A percentile compares a stretch with the other conserved stretches of the same genome.
These are phyloP conservation scores for Suhomyces yuchorum DNA, from an alignment of 1,139 yeast species.

Conservation along the genomic window DNA sequence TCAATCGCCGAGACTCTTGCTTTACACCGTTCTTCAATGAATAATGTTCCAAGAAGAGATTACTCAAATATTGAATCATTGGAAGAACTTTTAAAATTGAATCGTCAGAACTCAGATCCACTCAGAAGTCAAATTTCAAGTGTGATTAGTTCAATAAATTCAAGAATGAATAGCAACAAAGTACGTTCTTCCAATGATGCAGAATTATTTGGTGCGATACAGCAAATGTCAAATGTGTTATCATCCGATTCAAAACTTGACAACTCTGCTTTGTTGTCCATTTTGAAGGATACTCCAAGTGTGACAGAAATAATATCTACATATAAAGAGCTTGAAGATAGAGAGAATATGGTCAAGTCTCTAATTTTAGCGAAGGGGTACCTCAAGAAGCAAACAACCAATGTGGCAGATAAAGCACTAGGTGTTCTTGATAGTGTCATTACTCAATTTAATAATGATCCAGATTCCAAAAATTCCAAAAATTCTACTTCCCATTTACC, in stretches of 20 bases:
- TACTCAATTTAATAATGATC: constrained; percentile 21
- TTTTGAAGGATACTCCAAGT: constrained; percentile 19
- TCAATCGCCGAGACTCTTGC: constrained; percentile 71
- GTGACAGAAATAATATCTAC: constrained; percentile 27
- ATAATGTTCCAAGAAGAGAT: constrained; percentile 30
- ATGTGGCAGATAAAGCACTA: constrained; percentile 23
- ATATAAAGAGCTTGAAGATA: constrained; percentile 30
- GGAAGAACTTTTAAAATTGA: constrained; percentile 28
- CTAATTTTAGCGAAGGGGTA: constrained; percentile 43
- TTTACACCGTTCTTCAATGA: constrained; percentile 48
- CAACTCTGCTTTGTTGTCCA: constrained; percentile 13
- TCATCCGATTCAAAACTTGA: constrained; percentile 9
- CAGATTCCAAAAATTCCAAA: constrained; percentile 1
- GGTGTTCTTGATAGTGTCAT: constrained; percentile 31
- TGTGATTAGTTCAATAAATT: constrained; percentile 21
- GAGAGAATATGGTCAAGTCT: constrained; percentile 34
- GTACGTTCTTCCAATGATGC: constrained; percentile 24
- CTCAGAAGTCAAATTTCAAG: constrained; percentile 35
- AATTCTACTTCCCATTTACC: constrained; percentile 7
- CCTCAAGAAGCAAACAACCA: constrained; percentile 23
- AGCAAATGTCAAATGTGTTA: constrained; percentile 47
- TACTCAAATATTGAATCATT: constrained; percentile 29
- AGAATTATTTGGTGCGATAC: constrained; percentile 40
- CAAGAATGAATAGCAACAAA: constrained; percentile 14
- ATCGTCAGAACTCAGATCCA: constrained; percentile 17